Percentiles rank a stretch among this genome's conserved stretches.
These are phyloP conservation scores for Psidium friedrichsthalianum DNA, from an alignment of 345 rosid genomes.

Conservation along the genomic window DNA sequence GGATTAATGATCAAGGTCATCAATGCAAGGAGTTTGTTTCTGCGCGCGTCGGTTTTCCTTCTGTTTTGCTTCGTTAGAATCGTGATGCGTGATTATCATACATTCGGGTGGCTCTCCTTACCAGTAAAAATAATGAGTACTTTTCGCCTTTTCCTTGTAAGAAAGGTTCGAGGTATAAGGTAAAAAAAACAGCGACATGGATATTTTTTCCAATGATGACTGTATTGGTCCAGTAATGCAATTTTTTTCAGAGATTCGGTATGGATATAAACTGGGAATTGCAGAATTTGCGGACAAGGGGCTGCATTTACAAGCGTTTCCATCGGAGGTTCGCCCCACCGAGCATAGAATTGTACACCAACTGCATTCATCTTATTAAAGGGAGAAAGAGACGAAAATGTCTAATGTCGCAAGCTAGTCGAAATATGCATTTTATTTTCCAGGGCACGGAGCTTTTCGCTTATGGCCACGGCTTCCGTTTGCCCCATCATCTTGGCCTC, in stretches of 20 bases:
- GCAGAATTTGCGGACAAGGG: no score
- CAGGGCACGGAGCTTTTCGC: slow-evolving; percentile 44
- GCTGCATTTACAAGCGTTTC: no score
- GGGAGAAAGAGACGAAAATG: neutral
- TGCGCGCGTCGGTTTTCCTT: neutral
- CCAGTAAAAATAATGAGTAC: neutral
- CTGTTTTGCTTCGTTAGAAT: neutral
- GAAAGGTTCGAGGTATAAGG: neutral
- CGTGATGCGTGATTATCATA: neutral
- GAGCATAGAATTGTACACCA: neutral
- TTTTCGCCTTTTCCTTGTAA: neutral
- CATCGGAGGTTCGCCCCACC: neutral
- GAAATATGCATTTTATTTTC: slow-evolving; percentile 60
- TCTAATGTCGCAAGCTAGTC: neutral
- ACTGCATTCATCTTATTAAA: neutral
- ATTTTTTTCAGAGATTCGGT: no score
- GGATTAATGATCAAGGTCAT: neutral
- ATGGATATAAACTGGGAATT: no score
- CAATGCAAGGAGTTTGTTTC: neutral
- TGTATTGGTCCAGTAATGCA: no score
- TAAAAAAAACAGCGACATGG: neutral
- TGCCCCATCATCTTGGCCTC: slow-evolving; percentile 33
- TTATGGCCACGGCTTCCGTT: slow-evolving; percentile 24
- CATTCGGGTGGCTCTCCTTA: neutral
- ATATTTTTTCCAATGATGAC: neutral